These are phyloP conservation scores for Lodderomyces beijingensis DNA, from an alignment of 1,139 yeast genomes.

Conservation along the genomic window DNA sequence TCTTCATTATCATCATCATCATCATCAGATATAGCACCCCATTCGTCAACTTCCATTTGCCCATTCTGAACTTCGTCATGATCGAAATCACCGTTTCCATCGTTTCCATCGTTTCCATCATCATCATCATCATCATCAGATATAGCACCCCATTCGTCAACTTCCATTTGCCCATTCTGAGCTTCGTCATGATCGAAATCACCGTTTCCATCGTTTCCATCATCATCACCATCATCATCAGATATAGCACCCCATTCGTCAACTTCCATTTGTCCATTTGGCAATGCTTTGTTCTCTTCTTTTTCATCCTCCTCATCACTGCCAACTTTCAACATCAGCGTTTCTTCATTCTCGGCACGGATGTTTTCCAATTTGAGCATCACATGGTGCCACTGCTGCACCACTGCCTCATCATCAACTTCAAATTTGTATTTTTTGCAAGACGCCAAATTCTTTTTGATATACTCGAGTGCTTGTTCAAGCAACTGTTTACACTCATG, in stretches of 20 bases:
- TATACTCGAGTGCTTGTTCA: conserved; percentile 3
- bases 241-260: not conserved
- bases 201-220: not conserved
- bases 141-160: not conserved
- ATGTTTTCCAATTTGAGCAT: not conserved
- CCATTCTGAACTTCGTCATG: not conserved
- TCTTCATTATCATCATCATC: too few relatives aligned
- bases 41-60: not conserved
- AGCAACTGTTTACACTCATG: conserved; percentile 8
- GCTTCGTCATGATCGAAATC: not conserved
- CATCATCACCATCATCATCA: not conserved
- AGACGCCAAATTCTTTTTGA: conserved; percentile 20
- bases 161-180: not conserved
- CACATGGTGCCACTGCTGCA: conserved; percentile 11
- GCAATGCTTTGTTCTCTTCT: not conserved
- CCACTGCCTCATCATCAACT: conserved; percentile 23
- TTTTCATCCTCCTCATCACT: not conserved
- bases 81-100: not conserved
- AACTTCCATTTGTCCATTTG: not conserved
- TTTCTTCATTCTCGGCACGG: not conserved
- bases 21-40: not conserved
- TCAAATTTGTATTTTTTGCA: conserved; percentile 29
- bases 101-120: not conserved
- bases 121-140: not conserved
- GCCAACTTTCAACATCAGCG: not conserved